Conservation (phyloP, 192 early-diverging fungal species). For the Coemansia sp. region DNA sequence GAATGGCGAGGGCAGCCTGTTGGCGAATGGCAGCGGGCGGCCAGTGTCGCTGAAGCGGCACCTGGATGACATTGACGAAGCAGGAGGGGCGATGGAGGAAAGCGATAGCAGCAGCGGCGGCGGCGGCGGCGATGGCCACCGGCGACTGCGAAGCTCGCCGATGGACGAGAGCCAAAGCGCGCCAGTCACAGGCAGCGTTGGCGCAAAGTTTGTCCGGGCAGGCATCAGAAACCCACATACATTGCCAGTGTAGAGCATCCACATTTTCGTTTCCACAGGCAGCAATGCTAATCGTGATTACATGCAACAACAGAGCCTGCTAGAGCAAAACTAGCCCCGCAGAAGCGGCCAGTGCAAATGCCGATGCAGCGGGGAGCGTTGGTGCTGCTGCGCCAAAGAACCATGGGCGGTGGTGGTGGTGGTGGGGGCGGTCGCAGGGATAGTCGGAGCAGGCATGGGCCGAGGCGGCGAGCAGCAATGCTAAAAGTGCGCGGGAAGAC, state of each 20-base stretch:
- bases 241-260: conserved; percentile 2
- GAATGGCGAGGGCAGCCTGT: too few species aligned
- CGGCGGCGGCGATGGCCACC: conserved; percentile 11
- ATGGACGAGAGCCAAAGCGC: conserved; percentile 13
- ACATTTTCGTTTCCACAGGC: too few species aligned
- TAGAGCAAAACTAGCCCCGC: neutral
- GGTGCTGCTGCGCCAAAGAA: neutral
- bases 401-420: neutral
- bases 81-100: too few species aligned
- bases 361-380: neutral
- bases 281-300: too few species aligned
- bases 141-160: conserved; percentile 8
- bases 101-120: conserved; percentile 3
- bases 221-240: conserved; percentile 18
- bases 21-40: neutral
- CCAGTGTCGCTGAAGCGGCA: conserved; percentile 39
- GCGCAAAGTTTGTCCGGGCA: conserved; percentile 29
- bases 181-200: conserved; percentile 3
- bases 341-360: neutral
- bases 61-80: conserved; percentile 22
- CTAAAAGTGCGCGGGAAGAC: neutral
- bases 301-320: too few species aligned
- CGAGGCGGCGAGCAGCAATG: neutral
- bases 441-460: neutral
- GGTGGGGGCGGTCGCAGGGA: neutral